Evolutionary conservation across 2,329 filamentous ascomycete genomes (phyloP).

Genomic region (Aureobasidium subglaciale): DNA sequence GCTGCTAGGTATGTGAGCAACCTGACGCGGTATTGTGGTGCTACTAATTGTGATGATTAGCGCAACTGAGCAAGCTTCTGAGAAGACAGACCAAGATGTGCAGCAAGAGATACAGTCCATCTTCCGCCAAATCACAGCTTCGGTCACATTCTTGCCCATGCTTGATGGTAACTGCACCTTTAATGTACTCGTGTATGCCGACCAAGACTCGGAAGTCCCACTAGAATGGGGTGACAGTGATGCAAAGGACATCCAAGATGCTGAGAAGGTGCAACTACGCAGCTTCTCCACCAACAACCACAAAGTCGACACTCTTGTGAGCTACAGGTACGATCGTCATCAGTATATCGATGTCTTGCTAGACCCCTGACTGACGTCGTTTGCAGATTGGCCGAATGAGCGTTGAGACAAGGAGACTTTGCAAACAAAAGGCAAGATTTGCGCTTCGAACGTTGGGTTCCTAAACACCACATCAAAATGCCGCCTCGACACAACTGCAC

Average conservation of each 20-base stretch:
- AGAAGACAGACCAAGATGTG: conserved; percentile 90
- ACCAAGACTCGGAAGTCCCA: conserved; percentile 91
- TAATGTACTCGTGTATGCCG: conserved; percentile 96
- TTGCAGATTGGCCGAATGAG: conserved; percentile 19
- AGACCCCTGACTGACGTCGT: conserved; percentile 12
- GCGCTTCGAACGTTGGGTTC: background rate
- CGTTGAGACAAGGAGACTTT: conserved; percentile 3
- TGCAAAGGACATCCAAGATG: conserved; percentile 90
- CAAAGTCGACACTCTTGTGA: conserved; percentile 89
- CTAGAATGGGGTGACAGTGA: conserved; percentile 98
- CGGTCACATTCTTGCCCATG: conserved; percentile 92
- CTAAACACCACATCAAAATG: background rate
- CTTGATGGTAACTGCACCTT: conserved; percentile 94
- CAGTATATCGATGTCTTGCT: background rate
- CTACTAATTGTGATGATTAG: background rate
- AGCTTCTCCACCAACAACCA: conserved; percentile 96
- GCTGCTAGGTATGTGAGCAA: conserved; percentile 42
- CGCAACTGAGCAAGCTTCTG: conserved; percentile 28
- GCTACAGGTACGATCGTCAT: conserved; percentile 56
- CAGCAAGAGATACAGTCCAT: conserved; percentile 93
- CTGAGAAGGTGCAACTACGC: conserved; percentile 88
- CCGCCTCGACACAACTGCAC: background rate
- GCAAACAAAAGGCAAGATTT: background rate
- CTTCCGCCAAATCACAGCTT: conserved; percentile 96
- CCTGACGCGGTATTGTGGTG: background rate